Evolutionary conservation across 73 alveolate species (phyloP), one percentile per base, ranked within the genome.

Genomic region (Paramecium biaurelia): DNA sequence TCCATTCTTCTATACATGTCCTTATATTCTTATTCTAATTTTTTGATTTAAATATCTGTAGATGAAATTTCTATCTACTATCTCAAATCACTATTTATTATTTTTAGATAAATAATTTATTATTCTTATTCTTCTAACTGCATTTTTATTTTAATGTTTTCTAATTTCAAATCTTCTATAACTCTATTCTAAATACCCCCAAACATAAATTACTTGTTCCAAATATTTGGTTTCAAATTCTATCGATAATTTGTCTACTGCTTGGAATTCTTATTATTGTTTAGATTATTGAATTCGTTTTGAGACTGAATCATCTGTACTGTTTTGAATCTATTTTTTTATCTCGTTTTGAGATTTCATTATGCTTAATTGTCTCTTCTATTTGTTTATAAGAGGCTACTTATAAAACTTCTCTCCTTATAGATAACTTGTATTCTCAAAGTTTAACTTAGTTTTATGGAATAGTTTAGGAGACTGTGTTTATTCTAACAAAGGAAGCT

Each of bases 111-210:
- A 63, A 32, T 38, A 10, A 24, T 63, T 32, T 63, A 26, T 63
- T 63, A 63, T 63, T 63, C 43, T 63, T 24, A 63, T 32, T 63
- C 84, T n/a, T 63, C 84, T 63, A 63, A 63, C 84, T 63, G 45
- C 84, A 63, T 63, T 63, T 63, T 63, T 63, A 63, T 2, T 63
- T 63, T 63, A 7, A 63, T 30, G 53, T 63, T 63, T 20, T 63
- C 47, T 30, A 63, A 63, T 63, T 63, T 63, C 45, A 63, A 32
- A 63, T 63, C 84, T 15, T 23, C 84, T 30, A 30, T 14, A 21
- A 30, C 24, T 63, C 45, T 63, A 32, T 12, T 32, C 84, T 63
- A 7, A 63, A 30, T 63, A 63, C 26, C 76, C 58, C 18, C 18
- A 20, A 58, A 15, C 32, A 24, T 20, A 58, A 26, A 32, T 63